A percentile compares a stretch with the other conserved stretches of the same genome.
Conservation (phyloP, 257 asterid species). For the Ilex asprella region DNA sequence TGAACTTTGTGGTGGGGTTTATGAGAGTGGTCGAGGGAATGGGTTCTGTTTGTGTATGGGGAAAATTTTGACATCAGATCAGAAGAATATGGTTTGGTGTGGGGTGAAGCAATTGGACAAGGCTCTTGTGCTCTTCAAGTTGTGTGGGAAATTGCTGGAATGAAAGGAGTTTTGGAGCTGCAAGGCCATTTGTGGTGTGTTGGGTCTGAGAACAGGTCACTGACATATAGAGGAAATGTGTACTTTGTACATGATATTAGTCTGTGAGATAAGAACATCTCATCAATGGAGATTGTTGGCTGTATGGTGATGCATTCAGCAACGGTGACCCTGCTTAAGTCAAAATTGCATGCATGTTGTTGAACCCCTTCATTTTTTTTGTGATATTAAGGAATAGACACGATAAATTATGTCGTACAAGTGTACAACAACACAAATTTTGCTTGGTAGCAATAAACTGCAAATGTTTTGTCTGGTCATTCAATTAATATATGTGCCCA, state of each 20-base stretch:
- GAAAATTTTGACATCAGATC: constrained; percentile 57
- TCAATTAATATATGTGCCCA: too few relatives aligned
- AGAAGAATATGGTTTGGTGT: constrained; percentile 43
- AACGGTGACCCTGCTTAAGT: too few relatives aligned
- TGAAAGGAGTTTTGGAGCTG: constrained; percentile 68
- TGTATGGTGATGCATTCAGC: too few relatives aligned
- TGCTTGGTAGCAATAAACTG: too few relatives aligned
- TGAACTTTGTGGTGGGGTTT: constrained; percentile 78
- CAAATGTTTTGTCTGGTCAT: too few relatives aligned
- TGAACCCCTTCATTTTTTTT: too few relatives aligned
- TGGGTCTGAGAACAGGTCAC: constrained; percentile 52
- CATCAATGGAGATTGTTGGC: too few relatives aligned
- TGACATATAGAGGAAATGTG: constrained; percentile 54
- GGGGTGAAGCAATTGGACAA: constrained; percentile 67
- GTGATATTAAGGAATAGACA: too few relatives aligned
- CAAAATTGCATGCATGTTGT: too few relatives aligned
- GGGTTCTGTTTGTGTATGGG: constrained; percentile 66
- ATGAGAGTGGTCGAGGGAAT: constrained; percentile 29
- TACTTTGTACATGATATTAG: constrained; percentile 54
- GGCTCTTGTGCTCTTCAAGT: constrained; percentile 73
- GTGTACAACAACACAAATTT: too few relatives aligned
- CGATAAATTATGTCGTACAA: too few relatives aligned
- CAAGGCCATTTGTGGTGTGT: constrained; percentile 94
- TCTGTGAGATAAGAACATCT: constrained; percentile 11
- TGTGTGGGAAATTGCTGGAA: constrained; percentile 70